Conservation (phyloP, 306 rosid species). For the Pyrus betulifolia region DNA sequence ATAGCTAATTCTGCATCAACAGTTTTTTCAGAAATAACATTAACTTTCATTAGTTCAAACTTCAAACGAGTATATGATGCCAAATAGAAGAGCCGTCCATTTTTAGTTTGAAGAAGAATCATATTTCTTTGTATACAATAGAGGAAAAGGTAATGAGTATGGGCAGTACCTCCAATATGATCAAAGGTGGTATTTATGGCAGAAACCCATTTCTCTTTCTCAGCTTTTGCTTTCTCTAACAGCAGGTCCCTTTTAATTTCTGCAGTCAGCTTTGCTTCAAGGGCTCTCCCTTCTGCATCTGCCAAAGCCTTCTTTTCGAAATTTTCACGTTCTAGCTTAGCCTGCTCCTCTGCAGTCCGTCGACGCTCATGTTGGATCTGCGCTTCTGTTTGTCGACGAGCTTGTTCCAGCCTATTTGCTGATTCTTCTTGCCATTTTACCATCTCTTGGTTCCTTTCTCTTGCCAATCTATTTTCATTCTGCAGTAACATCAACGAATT, state of each 20-base stretch:
- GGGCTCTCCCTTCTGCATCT: constrained; percentile 95
- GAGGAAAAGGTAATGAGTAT: background rate
- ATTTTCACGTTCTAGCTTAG: constrained; percentile 93
- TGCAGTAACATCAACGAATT: constrained; percentile 16
- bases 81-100: background rate
- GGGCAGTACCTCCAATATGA: constrained; percentile 82
- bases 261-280: constrained; percentile 80
- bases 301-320: constrained; percentile 82
- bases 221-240: constrained; percentile 79
- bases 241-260: constrained; percentile 82
- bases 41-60: background rate
- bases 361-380: constrained; percentile 90
- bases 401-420: constrained; percentile 86
- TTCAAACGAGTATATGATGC: background rate
- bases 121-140: background rate
- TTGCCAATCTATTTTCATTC: constrained; percentile 82
- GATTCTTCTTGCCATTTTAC: constrained; percentile 93
- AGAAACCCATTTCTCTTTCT: constrained; percentile 91
- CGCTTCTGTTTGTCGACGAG: constrained; percentile 87
- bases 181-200: constrained; percentile 96
- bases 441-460: constrained; percentile 88
- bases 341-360: constrained; percentile 86
- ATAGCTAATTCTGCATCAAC: background rate
- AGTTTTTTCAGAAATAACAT: background rate
- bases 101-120: background rate